Evolutionary conservation across 2,329 filamentous ascomycete genomes (phyloP).

Genomic region (Beauveria pseudobassiana): DNA sequence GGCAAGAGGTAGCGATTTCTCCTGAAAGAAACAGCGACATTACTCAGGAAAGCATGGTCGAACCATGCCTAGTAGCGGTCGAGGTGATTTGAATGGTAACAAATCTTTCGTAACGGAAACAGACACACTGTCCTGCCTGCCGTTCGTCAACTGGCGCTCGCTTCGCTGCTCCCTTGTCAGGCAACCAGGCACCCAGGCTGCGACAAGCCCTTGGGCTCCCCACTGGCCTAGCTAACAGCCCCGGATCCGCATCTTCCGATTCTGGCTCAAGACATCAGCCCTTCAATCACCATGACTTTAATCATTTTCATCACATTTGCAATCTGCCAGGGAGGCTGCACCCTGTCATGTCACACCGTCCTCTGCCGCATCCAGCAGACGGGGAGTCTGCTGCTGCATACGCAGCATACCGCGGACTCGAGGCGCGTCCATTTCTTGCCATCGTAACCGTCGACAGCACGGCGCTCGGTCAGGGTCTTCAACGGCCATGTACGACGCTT

Average conservation of each 20-base stretch:
- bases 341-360: background rate
- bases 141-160: background rate
- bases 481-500: too few species aligned
- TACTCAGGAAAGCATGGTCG: too few species aligned
- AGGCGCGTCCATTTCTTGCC: too few species aligned
- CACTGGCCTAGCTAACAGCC: background rate
- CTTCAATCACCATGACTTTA: background rate
- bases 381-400: background rate
- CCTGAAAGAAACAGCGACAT: too few species aligned
- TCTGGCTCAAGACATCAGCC: slow-evolving; percentile 3
- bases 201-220: background rate
- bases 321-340: background rate
- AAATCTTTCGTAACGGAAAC: too few species aligned
- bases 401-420: background rate
- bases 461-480: too few species aligned
- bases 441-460: too few species aligned
- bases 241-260: slow-evolving; percentile 1
- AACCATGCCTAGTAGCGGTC: too few species aligned
- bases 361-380: background rate
- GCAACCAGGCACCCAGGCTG: background rate
- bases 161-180: background rate
- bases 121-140: too few species aligned
- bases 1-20: too few species aligned
- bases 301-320: background rate
- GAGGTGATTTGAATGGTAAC: too few species aligned